Percentiles rank a stretch among this genome's conserved stretches.
Conservation (phyloP, 495 filamentous ascomycete genomes). For the Xylaria curta region DNA sequence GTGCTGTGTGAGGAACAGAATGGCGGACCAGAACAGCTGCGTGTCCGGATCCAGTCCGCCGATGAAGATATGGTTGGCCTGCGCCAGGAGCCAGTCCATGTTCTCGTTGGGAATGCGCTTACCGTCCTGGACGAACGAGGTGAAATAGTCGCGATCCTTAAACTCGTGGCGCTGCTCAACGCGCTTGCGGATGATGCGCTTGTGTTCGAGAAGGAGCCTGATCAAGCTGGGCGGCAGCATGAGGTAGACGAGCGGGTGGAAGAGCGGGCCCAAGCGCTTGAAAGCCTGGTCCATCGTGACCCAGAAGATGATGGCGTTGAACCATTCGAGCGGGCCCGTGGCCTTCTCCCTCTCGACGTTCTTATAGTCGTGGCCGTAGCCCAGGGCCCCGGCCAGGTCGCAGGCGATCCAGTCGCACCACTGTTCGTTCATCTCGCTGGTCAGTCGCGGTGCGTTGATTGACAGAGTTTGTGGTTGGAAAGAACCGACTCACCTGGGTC, state of each 20-base stretch:
- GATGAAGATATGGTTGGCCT: conserved; percentile 39
- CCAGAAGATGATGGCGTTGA: conserved; percentile 29
- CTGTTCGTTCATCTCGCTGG: too few relatives aligned
- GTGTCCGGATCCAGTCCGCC: conserved; percentile 36
- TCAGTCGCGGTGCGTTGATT: background rate
- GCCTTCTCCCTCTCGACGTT: background rate
- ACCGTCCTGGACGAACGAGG: too few relatives aligned
- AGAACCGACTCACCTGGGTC: conserved; percentile 17
- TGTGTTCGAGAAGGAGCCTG: conserved; percentile 2
- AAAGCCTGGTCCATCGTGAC: conserved; percentile 27
- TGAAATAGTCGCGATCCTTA: conserved; percentile 21
- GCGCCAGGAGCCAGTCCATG: background rate
- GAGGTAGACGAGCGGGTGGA: background rate
- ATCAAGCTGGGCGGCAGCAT: background rate
- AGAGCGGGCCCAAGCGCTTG: conserved; percentile 26
- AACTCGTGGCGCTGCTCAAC: conserved; percentile 34
- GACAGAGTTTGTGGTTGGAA: too few relatives aligned
- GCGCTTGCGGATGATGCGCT: conserved; percentile 33
- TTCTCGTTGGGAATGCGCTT: too few relatives aligned
- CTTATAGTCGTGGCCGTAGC: too few relatives aligned
- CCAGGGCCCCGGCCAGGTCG: too few relatives aligned
- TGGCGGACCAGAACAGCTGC: conserved; percentile 20
- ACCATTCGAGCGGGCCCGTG: conserved; percentile 25
- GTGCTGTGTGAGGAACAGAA: conserved; percentile 34
- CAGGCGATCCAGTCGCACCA: too few relatives aligned